phyloP scores from a whole-genome alignment of 2,329 filamentous ascomycete species.

The Lachnellula arida region DNA sequence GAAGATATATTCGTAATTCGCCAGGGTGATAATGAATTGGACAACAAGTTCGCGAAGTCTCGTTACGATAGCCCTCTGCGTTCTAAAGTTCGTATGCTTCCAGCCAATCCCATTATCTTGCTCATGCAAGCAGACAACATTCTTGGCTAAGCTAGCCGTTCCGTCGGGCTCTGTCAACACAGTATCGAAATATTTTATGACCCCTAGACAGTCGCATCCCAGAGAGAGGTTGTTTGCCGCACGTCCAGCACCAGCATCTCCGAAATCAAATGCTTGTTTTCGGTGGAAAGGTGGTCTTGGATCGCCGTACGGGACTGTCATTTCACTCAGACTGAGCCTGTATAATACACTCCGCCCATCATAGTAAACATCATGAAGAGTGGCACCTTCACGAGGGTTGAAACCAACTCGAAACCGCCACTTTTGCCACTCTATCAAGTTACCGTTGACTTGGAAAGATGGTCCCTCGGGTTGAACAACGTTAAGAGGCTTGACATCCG shows the following conservation, averaged over 20 bases:
- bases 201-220: conserved; percentile 64
- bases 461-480: conserved; percentile 59
- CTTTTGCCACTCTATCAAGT: conserved; percentile 45
- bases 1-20: conserved; percentile 68
- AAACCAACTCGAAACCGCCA: conserved; percentile 59
- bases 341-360: conserved; percentile 55
- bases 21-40: conserved; percentile 63
- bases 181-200: conserved; percentile 57
- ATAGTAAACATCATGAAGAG: conserved; percentile 56
- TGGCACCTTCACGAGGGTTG: conserved; percentile 54
- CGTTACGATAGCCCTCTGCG: conserved; percentile 54
- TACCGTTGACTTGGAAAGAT: conserved; percentile 48
- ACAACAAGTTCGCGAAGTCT: conserved; percentile 58
- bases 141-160: conserved; percentile 47
- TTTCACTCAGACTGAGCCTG: conserved; percentile 53
- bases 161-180: conserved; percentile 51
- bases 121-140: conserved; percentile 64
- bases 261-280: conserved; percentile 66
- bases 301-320: conserved; percentile 60
- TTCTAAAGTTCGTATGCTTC: conserved; percentile 68
- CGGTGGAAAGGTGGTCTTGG: conserved; percentile 56
- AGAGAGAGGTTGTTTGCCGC: conserved; percentile 62
- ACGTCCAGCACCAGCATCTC: conserved; percentile 58
- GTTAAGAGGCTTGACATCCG: conserved; percentile 53
- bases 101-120: conserved; percentile 64